These are phyloP conservation scores for Lodderomyces elongisporus DNA, from an alignment of 1,139 yeast species.

Conservation along the genomic window DNA sequence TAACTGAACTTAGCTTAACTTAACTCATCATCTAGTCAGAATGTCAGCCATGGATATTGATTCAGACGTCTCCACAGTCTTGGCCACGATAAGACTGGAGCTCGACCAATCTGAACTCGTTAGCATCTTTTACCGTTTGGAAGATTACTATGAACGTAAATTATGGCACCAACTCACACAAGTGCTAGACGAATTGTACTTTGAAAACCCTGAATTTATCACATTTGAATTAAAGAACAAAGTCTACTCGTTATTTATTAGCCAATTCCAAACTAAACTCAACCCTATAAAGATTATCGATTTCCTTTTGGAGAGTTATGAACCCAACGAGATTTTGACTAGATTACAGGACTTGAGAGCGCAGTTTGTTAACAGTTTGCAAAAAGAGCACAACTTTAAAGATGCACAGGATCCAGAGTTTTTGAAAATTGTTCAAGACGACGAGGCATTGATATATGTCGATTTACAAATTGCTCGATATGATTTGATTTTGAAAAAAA, in stretches of 20 bases:
- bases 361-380: slow-evolving; percentile 39
- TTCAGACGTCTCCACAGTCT: slow-evolving; percentile 54
- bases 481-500: slow-evolving; percentile 52
- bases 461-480: slow-evolving; percentile 76
- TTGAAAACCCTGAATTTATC: slow-evolving; percentile 32
- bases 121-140: slow-evolving; percentile 68
- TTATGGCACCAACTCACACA: slow-evolving; percentile 75
- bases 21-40: too few species aligned
- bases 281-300: slow-evolving; percentile 76
- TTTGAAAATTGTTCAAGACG: slow-evolving; percentile 30
- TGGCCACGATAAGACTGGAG: slow-evolving; percentile 67
- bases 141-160: slow-evolving; percentile 83
- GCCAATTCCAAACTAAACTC: slow-evolving; percentile 62
- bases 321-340: slow-evolving; percentile 47
- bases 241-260: slow-evolving; percentile 68
- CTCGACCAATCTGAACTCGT: slow-evolving; percentile 59
- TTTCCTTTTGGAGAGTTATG: slow-evolving; percentile 55
- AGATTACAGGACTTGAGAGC: slow-evolving; percentile 50
- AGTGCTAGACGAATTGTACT: slow-evolving; percentile 56
- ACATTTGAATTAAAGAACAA: slow-evolving; percentile 53
- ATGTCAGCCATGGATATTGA: slow-evolving; percentile 33
- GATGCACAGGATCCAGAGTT: slow-evolving; percentile 31
- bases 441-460: slow-evolving; percentile 52
- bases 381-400: slow-evolving; percentile 21
- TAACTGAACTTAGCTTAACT: too few species aligned